Evolutionary conservation across 2,329 filamentous ascomycete genomes (phyloP).

Genomic region (Aspergillus felis): DNA sequence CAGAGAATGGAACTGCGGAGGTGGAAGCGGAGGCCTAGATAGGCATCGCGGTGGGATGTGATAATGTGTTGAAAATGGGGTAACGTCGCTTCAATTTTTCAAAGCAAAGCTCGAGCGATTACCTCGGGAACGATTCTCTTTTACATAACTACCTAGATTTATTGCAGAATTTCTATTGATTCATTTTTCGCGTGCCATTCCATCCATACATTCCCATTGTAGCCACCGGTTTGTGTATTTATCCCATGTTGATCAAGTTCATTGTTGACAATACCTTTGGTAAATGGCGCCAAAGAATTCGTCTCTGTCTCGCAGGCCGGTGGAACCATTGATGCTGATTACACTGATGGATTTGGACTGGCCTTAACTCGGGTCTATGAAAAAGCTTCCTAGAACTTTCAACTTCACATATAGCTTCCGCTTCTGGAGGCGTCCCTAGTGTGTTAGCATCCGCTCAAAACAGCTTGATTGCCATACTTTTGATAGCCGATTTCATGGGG

Average conservation of each 20-base stretch:
- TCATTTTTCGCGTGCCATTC: not conserved
- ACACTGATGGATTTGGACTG: not conserved
- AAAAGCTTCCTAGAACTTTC: not conserved
- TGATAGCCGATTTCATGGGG: not conserved
- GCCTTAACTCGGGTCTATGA: not conserved
- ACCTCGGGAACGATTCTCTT: not conserved
- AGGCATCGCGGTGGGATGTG: constrained; percentile 12
- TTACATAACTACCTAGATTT: not conserved
- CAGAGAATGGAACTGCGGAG: constrained; percentile 32
- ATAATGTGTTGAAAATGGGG: not conserved
- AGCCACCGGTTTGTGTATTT: not conserved
- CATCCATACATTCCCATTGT: not conserved
- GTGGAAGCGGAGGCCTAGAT: constrained; percentile 24
- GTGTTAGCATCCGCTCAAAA: not conserved
- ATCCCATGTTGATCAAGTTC: not conserved
- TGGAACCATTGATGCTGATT: not conserved
- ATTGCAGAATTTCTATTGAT: not conserved
- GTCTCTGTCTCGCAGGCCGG: not conserved
- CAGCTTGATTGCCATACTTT: not conserved
- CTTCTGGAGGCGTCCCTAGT: not conserved
- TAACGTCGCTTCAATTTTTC: not conserved
- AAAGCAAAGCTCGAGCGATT: not conserved
- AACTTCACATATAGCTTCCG: not conserved
- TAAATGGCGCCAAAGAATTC: too few relatives aligned
- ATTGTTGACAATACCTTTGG: not conserved